These are phyloP conservation scores for Vanrija sp. DNA, from an alignment of 1,284 basidiomycete genomes.

Conservation along the genomic window DNA sequence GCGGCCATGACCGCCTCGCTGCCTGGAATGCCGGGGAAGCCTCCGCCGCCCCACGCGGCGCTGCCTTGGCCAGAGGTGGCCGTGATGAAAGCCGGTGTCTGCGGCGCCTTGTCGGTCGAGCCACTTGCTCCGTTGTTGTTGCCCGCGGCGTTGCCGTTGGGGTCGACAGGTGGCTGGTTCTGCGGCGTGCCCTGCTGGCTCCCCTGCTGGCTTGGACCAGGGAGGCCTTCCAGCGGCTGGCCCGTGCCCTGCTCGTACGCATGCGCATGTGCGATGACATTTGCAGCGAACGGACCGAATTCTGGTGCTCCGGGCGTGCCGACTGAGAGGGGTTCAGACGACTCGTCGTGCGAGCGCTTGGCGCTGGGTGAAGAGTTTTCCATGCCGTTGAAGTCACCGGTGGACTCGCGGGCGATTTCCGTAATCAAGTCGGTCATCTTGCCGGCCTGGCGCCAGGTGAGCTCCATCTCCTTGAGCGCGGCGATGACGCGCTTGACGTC, in stretches of 20 bases:
- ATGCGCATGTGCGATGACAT: constrained; percentile 3
- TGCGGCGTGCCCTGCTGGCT: too few relatives aligned
- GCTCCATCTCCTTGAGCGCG: constrained; percentile 57
- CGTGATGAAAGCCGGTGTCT: too few relatives aligned
- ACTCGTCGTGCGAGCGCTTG: constrained; percentile 12
- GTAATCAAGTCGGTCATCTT: constrained; percentile 40
- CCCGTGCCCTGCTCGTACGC: neutral
- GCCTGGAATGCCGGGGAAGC: too few relatives aligned
- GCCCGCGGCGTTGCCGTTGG: neutral
- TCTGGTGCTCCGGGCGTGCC: constrained; percentile 13
- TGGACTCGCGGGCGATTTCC: constrained; percentile 21
- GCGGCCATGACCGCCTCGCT: neutral
- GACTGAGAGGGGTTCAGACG: neutral
- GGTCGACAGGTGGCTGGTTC: neutral
- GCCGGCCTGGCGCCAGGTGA: constrained; percentile 51
- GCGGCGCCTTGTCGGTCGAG: neutral
- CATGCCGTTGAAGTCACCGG: constrained; percentile 5
- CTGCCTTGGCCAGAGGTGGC: neutral
- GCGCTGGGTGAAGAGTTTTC: neutral
- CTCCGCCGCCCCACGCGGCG: too few relatives aligned
- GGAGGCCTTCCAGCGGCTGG: too few relatives aligned
- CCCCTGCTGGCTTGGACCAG: too few relatives aligned
- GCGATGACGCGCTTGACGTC: constrained; percentile 69
- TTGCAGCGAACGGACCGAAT: neutral
- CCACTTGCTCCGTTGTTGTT: neutral